Conservation (phyloP, 2,329 filamentous ascomycete genomes). For the Trichophyton equinum region DNA sequence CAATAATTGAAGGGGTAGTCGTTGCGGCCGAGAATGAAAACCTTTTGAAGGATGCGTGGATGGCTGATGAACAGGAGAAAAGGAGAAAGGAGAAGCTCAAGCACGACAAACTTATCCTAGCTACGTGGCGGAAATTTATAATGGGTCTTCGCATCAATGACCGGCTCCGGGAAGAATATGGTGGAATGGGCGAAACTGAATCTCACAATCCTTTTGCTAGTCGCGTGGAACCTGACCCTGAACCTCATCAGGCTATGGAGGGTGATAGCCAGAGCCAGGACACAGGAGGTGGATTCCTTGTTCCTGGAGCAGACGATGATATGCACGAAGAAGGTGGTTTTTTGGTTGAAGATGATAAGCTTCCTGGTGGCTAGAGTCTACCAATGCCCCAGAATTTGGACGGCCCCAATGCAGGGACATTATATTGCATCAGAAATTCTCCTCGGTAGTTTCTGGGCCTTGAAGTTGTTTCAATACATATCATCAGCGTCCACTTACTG, state of each 20-base stretch:
- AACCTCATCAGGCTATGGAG: conserved; percentile 7
- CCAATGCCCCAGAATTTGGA: no score
- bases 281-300: conserved; percentile 21
- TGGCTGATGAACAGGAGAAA: conserved; percentile 62
- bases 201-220: conserved; percentile 27
- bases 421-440: no score
- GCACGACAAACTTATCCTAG: conserved; percentile 57
- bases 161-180: conserved; percentile 64
- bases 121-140: conserved; percentile 74
- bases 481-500: no score
- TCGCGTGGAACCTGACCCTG: conserved; percentile 1
- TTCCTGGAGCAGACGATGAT: conserved; percentile 21
- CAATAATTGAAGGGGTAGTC: conserved; percentile 80
- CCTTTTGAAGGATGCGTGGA: conserved; percentile 63
- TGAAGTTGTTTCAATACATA: no score
- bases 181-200: conserved; percentile 35
- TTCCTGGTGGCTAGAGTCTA: no score
- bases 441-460: no score
- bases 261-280: conserved; percentile 9
- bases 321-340: background rate
- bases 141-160: conserved; percentile 74
- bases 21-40: conserved; percentile 69
- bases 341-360: background rate
- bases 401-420: no score
- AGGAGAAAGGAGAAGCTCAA: conserved; percentile 73